A percentile compares a stretch with the other conserved stretches of the same genome.
phyloP scores from a whole-genome alignment of 148 eudicot species.

The Arctostaphylos glauca region DNA sequence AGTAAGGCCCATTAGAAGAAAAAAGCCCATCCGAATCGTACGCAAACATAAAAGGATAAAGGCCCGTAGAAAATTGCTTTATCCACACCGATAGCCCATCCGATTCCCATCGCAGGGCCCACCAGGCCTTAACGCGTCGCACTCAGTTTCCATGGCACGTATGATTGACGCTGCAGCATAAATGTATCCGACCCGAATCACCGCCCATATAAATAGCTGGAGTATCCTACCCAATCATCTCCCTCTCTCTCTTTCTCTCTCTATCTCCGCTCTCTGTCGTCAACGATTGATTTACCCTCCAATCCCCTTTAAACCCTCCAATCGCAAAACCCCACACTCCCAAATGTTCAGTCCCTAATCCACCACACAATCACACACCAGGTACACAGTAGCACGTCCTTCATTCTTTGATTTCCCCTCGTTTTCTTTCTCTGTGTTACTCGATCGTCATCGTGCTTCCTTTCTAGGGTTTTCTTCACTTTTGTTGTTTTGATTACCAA shows the following conservation, averaged over 20 bases:
- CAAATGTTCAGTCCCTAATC: neutral
- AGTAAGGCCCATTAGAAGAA: too few relatives aligned
- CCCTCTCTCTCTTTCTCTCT: constrained; percentile 8
- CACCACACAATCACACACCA: neutral
- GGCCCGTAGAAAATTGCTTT: too few relatives aligned
- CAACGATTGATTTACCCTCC: neutral
- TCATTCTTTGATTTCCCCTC: constrained; percentile 6
- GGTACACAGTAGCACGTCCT: neutral
- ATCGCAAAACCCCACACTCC: constrained; percentile 12
- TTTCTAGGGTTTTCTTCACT: constrained; percentile 5
- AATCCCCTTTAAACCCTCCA: constrained; percentile 15
- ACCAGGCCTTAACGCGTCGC: too few relatives aligned
- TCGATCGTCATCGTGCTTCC: neutral
- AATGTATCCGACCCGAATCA: neutral
- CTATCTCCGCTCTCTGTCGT: neutral
- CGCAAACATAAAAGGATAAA: too few relatives aligned
- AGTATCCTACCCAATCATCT: neutral
- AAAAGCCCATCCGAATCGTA: too few relatives aligned
- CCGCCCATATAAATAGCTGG: neutral
- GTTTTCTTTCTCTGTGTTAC: too few relatives aligned
- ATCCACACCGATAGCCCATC: too few relatives aligned
- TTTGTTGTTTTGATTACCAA: constrained; percentile 8
- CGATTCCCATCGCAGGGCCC: too few relatives aligned
- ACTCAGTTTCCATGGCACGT: too few relatives aligned
- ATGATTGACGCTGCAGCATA: too few relatives aligned